Percentiles rank a stretch among this genome's conserved stretches.
Evolutionary conservation across 495 filamentous ascomycete genomes (phyloP).

Genomic region (Peziza echinospora): DNA sequence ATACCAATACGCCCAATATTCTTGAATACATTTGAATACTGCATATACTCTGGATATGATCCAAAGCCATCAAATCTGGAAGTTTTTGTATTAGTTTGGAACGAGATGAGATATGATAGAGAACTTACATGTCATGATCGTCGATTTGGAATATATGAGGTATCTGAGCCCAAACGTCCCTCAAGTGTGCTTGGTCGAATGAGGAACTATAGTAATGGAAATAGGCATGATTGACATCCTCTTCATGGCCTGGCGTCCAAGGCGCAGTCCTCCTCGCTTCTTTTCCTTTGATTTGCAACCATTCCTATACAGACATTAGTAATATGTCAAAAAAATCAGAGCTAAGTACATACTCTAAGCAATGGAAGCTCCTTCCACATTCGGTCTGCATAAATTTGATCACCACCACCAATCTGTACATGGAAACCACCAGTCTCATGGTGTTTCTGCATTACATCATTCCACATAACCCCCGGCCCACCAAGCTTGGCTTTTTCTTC

Average conservation of each 20-base stretch:
- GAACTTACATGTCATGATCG: constrained; percentile 89
- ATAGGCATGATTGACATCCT: constrained; percentile 85
- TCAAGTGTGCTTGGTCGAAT: constrained; percentile 82
- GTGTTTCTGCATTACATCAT: constrained; percentile 94
- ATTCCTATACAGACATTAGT: constrained; percentile 31
- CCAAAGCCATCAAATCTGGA: constrained; percentile 89
- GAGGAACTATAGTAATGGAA: constrained; percentile 98
- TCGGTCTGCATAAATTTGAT: constrained; percentile 88
- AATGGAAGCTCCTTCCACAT: constrained; percentile 90
- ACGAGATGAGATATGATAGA: not conserved
- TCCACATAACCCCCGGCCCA: constrained; percentile 92
- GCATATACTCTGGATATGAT: constrained; percentile 95
- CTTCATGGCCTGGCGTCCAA: constrained; percentile 85
- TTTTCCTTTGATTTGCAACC: constrained; percentile 73
- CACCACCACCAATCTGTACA: constrained; percentile 70
- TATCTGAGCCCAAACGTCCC: constrained; percentile 93
- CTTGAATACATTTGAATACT: constrained; percentile 89
- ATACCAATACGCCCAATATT: constrained; percentile 95
- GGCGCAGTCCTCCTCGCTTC: constrained; percentile 73
- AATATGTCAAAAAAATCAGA: not conserved
- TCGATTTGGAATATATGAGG: constrained; percentile 83
- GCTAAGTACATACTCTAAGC: constrained; percentile 29
- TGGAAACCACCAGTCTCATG: constrained; percentile 91
- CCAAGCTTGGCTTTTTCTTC: constrained; percentile 68
- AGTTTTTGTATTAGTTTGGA: constrained; percentile 5